Base-by-base conservation (phyloP, 169 alveolate species). In the Babesia divergens region DNA sequence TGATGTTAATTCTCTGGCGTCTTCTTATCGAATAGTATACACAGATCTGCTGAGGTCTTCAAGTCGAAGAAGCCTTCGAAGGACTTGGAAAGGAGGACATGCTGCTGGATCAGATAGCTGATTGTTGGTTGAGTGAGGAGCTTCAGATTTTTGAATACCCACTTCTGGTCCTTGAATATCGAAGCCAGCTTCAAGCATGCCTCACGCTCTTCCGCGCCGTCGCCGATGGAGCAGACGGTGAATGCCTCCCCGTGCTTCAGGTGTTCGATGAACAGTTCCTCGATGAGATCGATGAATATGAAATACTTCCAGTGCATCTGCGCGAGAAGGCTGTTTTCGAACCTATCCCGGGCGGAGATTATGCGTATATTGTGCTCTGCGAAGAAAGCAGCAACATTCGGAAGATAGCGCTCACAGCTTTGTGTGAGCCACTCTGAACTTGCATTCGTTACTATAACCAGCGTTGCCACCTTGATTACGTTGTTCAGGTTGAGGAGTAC, bases 201-300 rank as follows among this genome's bases (percentile, higher is more conserved):
- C 51, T 90, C 92, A n/a, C 95, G 82, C 74, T 91, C 95, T 43
- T 90, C 94, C 37, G 87, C 77, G 8, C 95, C 95, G 59, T 91
- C 95, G 24, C 95, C 95, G 40, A 91, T 91, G 38, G 95, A 91
- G 20, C 84, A 62, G n/a, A 91, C 84, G 29, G 87, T 81, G 69
- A 93, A 90, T 24, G 89, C 83, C 24, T 77, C 70, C 3, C 86
- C 89, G 37, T 74, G 66, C 42, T 65, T 69, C 43, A 83, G 65
- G 53, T 84, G 91, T 28, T 84, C 84, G 28, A 84, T 75, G 80
- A 91, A 84, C 13, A 65, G 64, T 65, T 91, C 91, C 71, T 74
- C 83, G 29, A 91, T 84, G 34, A 90, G 49, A 47, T 91, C 94
- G 26, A 74, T 84, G 56, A 91, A 90, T 28, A 90, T 83, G 47